Evolutionary conservation across 2,329 filamentous ascomycete genomes (phyloP).

Genomic region (Fusarium siculi): DNA sequence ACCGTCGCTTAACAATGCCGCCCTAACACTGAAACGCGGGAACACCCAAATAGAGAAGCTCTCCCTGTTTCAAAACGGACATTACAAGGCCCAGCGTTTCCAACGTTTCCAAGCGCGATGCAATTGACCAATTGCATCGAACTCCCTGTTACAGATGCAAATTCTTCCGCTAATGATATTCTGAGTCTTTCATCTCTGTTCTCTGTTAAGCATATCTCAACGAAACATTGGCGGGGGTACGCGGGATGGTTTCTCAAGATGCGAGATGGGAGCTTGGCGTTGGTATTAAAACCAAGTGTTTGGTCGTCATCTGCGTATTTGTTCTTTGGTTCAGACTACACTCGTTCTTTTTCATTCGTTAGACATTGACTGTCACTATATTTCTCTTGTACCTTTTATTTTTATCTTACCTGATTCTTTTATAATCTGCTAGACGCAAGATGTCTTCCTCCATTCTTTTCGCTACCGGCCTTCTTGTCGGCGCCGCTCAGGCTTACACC

Average conservation of each 20-base stretch:
- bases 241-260: neutral
- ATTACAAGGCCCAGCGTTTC: slow-evolving; percentile 6
- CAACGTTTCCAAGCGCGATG: neutral
- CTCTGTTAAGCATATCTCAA: neutral
- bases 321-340: neutral
- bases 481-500: slow-evolving; percentile 34
- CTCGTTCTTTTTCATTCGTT: slow-evolving; percentile 26
- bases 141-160: slow-evolving; percentile 4
- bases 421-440: slow-evolving; percentile 17
- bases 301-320: neutral
- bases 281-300: slow-evolving; percentile 13
- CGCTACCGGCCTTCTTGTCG: slow-evolving; percentile 26
- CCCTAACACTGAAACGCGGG: slow-evolving; percentile 9
- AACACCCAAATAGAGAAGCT: slow-evolving; percentile 11
- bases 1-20: neutral
- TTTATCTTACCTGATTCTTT: neutral
- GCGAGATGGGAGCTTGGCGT: slow-evolving; percentile 7
- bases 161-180: slow-evolving; percentile 19
- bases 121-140: neutral
- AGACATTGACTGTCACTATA: slow-evolving; percentile 33
- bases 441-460: slow-evolving; percentile 37
- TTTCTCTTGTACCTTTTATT: slow-evolving; percentile 5
- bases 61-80: slow-evolving; percentile 23
- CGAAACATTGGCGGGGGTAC: slow-evolving; percentile 7
- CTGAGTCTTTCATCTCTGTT: neutral